These are phyloP conservation scores for Hemisphaericaspora subhashii DNA, from an alignment of 1,139 yeast genomes.

Conservation along the genomic window DNA sequence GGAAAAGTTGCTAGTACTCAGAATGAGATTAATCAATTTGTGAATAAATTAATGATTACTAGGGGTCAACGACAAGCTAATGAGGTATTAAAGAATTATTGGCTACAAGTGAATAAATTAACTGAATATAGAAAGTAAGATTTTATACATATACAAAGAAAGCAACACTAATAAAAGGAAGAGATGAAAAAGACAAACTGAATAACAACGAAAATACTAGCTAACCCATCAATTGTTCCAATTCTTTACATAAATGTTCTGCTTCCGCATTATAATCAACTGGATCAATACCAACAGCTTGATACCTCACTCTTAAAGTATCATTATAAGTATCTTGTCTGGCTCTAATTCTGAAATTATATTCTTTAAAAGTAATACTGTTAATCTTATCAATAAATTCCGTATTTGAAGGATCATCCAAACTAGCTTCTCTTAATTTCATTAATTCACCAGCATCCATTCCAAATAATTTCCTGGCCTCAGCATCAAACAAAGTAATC, in stretches of 20 bases:
- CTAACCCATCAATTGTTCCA: slow-evolving; percentile 42
- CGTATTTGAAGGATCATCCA: slow-evolving; percentile 38
- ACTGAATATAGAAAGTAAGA: slow-evolving; percentile 35
- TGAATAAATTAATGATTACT: slow-evolving; percentile 57
- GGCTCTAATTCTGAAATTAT: slow-evolving; percentile 73
- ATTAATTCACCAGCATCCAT: slow-evolving; percentile 67
- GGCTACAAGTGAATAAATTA: slow-evolving; percentile 58
- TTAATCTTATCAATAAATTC: slow-evolving; percentile 51
- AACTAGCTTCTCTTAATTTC: slow-evolving; percentile 44
- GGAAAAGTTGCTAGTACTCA: slow-evolving; percentile 16
- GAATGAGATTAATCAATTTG: slow-evolving; percentile 33
- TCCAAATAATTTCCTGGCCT: slow-evolving; percentile 70
- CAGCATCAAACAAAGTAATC: slow-evolving; percentile 85
- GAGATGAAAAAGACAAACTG: slow-evolving; percentile 2
- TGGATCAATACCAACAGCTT: slow-evolving; percentile 54
- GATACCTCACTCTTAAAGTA: slow-evolving; percentile 72
- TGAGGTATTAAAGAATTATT: slow-evolving; percentile 58
- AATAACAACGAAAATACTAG: slow-evolving; percentile 6
- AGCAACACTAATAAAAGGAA: background rate
- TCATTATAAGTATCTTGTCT: slow-evolving; percentile 84
- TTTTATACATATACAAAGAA: slow-evolving; percentile 1
- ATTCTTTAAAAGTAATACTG: slow-evolving; percentile 65
- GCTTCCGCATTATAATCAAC: slow-evolving; percentile 65
- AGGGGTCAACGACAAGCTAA: slow-evolving; percentile 65
- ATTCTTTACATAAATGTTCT: slow-evolving; percentile 52